Base-by-base conservation (phyloP, 2,329 filamentous ascomycete species). In the Pestalotiopsis sp. region DNA sequence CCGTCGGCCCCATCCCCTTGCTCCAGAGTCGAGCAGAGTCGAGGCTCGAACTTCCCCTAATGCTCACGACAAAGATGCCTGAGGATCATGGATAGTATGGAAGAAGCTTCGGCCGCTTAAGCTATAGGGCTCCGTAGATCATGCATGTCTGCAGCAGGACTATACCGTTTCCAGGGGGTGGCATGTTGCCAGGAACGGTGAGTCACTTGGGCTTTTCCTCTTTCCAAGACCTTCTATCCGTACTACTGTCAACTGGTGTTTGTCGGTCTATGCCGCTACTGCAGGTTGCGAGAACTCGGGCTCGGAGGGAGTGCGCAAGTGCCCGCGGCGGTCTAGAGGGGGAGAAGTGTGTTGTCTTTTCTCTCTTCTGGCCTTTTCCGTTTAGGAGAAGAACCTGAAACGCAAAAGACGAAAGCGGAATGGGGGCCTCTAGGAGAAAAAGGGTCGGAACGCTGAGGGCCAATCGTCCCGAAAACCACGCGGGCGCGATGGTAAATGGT, bases 381-480 rank as follows among this genome's bases (percentile, higher is more conserved):
- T 12, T 23, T 27, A 31, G 31, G 14, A 57, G 64, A 56, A 41
- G 27, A 67, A 67, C 66, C 66, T 67, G 66, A 67, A 67, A 67
- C 66, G 52, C 57, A 38, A 20, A 63, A 23, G 61, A 52, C 45
- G 45, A 52, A 52, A n/a, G 45, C 45, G 17, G 45, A 9, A 7
- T 52, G 20, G 45, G 14, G 45, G 45, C 45, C 11, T 52, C 45
- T 52, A 52, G 45, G 17, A 49, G 49, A 60, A 23, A 38, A 58
- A 38, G 31, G 20, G 38, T 39, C 63, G 56, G 52, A 45, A 45
- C 45, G 56, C 20, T 62, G 38, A 61, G 62, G 63, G 65, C 69
- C 69, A 71, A 71, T 71, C 65, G 69, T 68, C 66, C 69, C 68
- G 62, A 69, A 68, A 57, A 41, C 58, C 36, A 70, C 69, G 57